Base-by-base conservation (phyloP, 2,329 filamentous ascomycete genomes). In the Verticillium nubilum region DNA sequence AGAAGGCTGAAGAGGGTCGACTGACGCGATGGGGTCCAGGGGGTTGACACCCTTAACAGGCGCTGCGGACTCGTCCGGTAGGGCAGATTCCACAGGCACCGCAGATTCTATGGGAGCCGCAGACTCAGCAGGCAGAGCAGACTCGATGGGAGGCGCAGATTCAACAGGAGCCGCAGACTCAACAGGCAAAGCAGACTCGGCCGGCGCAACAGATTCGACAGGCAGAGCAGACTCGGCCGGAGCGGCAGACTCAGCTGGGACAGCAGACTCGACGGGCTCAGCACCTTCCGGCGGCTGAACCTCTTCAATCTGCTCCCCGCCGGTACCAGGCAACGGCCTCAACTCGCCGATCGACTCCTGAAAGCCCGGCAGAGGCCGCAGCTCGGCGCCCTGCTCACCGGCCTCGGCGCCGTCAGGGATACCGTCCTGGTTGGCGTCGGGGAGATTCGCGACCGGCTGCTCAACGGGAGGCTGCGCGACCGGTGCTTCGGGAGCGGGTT, bases 341-440 rank as follows among this genome's bases (percentile, higher is more conserved):
- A 53, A 26, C 25, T 53, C 52, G 26, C 52, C 52, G 12, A 29
- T 19, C 25, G 52, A 17, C 25, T 27, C 25, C 52, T 53, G 52
- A 13, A 53, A 53, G 25, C 52, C 52, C 4, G 55, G 56, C 26
- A 57, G 56, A 25, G 56, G 56, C 27, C 56, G n/a, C 17, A 57
- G 27, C 42, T 57, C 56, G 27, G 56, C 56, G 19, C 56, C 56
- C 42, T 57, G 56, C 23, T 52, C 56, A 12, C 56, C 56, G 12
- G 37, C 26, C 12, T 26, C 23, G 15, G n/a, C 37, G 26, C 56
- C 56, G 15, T 33, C 56, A 19, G 56, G 56, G n/a, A 57, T 28
- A 9, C 42, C 56, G 5, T 50, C 37, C 28, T 53, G 52, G 52
- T 29, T 26, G n/a, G 52, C 42, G 19, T 50, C 42, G 4, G 42